Evolutionary conservation across 352 stramenopile species (phyloP).

Genomic region (Globisporangium uncinulatum): DNA sequence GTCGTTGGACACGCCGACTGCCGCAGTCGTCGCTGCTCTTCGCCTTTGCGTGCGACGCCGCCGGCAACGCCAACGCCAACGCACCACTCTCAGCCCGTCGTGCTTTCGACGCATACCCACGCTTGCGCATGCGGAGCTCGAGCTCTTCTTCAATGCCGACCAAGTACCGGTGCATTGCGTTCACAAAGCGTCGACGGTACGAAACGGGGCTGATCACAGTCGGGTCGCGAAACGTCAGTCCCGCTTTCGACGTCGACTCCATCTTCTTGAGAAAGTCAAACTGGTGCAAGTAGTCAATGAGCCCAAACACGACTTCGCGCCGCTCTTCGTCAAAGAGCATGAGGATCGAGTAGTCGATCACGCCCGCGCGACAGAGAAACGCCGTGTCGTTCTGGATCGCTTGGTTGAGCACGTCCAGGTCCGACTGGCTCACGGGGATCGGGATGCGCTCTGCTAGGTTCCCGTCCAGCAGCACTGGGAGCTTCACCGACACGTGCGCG

Average conservation of each 20-base stretch:
- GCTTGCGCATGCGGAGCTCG: slow-evolving; percentile 62
- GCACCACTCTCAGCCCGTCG: slow-evolving; percentile 3
- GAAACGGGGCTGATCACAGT: slow-evolving; percentile 80
- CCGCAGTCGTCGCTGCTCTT: background rate
- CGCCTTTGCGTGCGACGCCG: background rate
- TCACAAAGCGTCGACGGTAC: slow-evolving; percentile 76
- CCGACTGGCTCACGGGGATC: slow-evolving; percentile 59
- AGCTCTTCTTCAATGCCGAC: slow-evolving; percentile 74
- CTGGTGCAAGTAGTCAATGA: slow-evolving; percentile 87
- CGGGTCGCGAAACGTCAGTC: slow-evolving; percentile 75
- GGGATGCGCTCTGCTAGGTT: slow-evolving; percentile 79
- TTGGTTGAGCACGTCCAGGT: slow-evolving; percentile 52
- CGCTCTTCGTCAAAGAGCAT: slow-evolving; percentile 79
- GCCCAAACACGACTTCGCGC: slow-evolving; percentile 59
- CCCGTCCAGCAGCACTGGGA: slow-evolving; percentile 74
- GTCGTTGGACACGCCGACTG: background rate
- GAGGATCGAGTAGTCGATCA: slow-evolving; percentile 86
- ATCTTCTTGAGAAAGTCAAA: slow-evolving; percentile 89
- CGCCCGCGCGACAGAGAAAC: slow-evolving; percentile 65
- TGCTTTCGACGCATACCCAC: slow-evolving; percentile 26
- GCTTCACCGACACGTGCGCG: slow-evolving; percentile 41
- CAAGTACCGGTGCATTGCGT: slow-evolving; percentile 80
- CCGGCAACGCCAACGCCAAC: background rate
- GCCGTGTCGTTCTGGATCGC: slow-evolving; percentile 75
- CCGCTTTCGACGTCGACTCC: slow-evolving; percentile 84